Base-by-base conservation (phyloP, 108 stramenopile genomes). In the Pseudonitzschia multistriata region DNA sequence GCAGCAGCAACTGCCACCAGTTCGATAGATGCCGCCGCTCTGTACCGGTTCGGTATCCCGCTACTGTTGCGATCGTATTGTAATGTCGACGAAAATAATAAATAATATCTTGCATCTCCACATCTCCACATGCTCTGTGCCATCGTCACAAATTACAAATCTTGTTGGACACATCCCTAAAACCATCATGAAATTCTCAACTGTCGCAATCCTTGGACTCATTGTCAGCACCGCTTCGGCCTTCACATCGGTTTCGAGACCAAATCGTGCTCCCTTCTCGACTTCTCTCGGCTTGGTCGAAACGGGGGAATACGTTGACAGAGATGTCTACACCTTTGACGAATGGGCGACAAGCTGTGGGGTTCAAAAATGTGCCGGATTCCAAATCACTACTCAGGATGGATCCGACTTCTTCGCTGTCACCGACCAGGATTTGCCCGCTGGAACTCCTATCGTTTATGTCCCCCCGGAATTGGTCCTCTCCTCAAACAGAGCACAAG, bases 391-490 rank as follows among this genome's bases (percentile, higher is more conserved):
- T 66, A 61, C 78, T 6, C 64, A 83, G 33, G 74, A 73, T 5
- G 61, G 52, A 8, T 60, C 79, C 28, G 71, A 82, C 39, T 69
- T 69, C 39, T 50, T 54, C 54, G 76, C 76, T 8, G 33, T 72
- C 24, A 77, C 83, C 19, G 54, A 42, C 5, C 52, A 67, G 60
- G 75, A 85, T 34, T 13, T 82, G 19, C 76, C 81, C 0, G 56
- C 68, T 7, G 81, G 81, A 28, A 67, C 50, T 36, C 79, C 81
- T 3, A 68, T 85, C 0, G 27, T 85, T 13, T 80, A 53, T 56
- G 79, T 85, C 0, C 83, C 83, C 0, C 73, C 70, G 19, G 54
- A 77, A 7, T 31, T 80, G 62, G 76, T 85, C 29, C 30, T 85
- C 10, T 72, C 72, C 1, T 79, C 79, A 22, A 76, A 28, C 31